Evolutionary conservation across 2,329 filamentous ascomycete species (phyloP).

Genomic region (Talaromyces sp.): DNA sequence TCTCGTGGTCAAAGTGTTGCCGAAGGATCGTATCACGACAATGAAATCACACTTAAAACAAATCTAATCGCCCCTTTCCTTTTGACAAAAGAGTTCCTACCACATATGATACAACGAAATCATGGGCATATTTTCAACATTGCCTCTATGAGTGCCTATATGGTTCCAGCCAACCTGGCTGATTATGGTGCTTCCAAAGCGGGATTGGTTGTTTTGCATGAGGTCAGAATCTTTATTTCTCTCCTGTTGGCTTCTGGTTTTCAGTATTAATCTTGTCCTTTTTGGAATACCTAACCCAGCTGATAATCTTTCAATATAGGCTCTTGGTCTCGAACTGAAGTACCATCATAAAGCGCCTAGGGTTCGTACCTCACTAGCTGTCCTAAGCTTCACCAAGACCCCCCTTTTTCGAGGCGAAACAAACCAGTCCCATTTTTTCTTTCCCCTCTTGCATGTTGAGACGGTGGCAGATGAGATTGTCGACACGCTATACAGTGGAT

Average conservation of each 20-base stretch:
- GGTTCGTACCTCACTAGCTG: slow-evolving; percentile 22
- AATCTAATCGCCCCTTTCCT: slow-evolving; percentile 25
- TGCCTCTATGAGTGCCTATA: slow-evolving; percentile 25
- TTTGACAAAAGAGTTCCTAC: slow-evolving; percentile 23
- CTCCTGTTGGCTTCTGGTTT: neutral
- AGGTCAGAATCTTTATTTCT: slow-evolving; percentile 10
- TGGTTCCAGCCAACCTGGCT: slow-evolving; percentile 23
- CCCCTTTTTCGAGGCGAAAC: slow-evolving; percentile 26
- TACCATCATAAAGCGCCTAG: slow-evolving; percentile 10
- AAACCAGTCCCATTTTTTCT: slow-evolving; percentile 24
- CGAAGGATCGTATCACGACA: slow-evolving; percentile 19
- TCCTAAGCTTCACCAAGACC: slow-evolving; percentile 26
- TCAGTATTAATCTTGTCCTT: neutral
- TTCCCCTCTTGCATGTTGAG: slow-evolving; percentile 25
- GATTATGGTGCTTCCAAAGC: slow-evolving; percentile 27
- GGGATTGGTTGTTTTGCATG: slow-evolving; percentile 25
- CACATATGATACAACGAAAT: slow-evolving; percentile 23
- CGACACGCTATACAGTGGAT: slow-evolving; percentile 22
- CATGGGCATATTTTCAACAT: slow-evolving; percentile 27
- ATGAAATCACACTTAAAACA: slow-evolving; percentile 22
- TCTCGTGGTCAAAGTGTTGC: slow-evolving; percentile 20
- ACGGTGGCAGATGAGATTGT: slow-evolving; percentile 26
- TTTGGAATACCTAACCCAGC: neutral
- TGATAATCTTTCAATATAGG: neutral
- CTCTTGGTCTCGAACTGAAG: slow-evolving; percentile 19